Evolutionary conservation across 2,329 filamentous ascomycete species (phyloP).

Genomic region (Pseudopyricularia javanii): DNA sequence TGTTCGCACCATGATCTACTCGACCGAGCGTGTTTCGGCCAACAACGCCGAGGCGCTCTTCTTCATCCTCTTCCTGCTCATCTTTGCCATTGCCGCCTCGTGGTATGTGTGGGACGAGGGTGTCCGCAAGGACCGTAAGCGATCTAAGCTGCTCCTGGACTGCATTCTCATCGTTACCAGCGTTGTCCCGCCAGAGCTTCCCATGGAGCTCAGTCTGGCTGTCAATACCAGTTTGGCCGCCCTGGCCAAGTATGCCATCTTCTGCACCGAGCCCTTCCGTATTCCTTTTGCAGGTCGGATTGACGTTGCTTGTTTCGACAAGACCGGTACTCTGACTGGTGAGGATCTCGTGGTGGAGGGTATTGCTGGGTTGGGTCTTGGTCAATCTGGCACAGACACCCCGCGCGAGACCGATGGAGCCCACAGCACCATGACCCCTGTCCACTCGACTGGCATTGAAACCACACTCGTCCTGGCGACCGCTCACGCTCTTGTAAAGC

Average conservation of each 20-base stretch:
- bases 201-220: slow-evolving; percentile 94
- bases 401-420: slow-evolving; percentile 65
- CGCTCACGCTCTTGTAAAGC: slow-evolving; percentile 86
- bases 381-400: slow-evolving; percentile 50
- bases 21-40: slow-evolving; percentile 95
- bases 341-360: slow-evolving; percentile 96
- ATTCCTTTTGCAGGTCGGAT: slow-evolving; percentile 94
- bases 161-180: slow-evolving; percentile 97
- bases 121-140: slow-evolving; percentile 86
- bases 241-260: slow-evolving; percentile 89
- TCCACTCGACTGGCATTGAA: slow-evolving; percentile 59
- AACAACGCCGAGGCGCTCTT: slow-evolving; percentile 94
- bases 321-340: slow-evolving; percentile 92
- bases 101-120: slow-evolving; percentile 99
- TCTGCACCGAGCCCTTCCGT: slow-evolving; percentile 96
- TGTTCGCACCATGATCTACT: slow-evolving; percentile 99
- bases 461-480: slow-evolving; percentile 90
- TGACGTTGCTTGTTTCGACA: slow-evolving; percentile 96
- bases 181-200: slow-evolving; percentile 94
- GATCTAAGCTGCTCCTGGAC: slow-evolving; percentile 92
- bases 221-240: slow-evolving; percentile 96
- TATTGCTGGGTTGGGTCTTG: slow-evolving; percentile 77
- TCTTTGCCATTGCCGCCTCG: slow-evolving; percentile 93
- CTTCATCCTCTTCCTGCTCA: slow-evolving; percentile 91
- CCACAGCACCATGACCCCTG: slow-evolving; percentile 64